Percentiles rank a stretch among this genome's conserved stretches.
Conservation (phyloP, 2,329 filamentous ascomycete genomes). For the Aspergillus hortae region DNA sequence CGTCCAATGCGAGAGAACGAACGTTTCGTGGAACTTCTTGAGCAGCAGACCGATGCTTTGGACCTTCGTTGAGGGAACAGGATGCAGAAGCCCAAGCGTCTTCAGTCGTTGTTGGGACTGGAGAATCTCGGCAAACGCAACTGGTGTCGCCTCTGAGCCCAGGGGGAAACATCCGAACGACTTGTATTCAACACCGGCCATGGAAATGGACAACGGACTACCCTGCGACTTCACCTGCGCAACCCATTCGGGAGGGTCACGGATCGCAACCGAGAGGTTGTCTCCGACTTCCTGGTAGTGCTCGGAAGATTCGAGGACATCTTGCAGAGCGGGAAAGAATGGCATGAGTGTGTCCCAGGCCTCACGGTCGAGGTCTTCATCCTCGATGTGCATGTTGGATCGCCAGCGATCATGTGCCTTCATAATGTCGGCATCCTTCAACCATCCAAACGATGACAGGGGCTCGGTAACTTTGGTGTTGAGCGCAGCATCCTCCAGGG, state of each 20-base stretch:
- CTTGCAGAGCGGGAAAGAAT: slow-evolving; percentile 25
- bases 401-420: slow-evolving; percentile 42
- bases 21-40: slow-evolving; percentile 27
- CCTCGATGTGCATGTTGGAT: slow-evolving; percentile 25
- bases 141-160: slow-evolving; percentile 39
- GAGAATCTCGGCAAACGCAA: slow-evolving; percentile 45
- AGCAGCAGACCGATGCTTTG: slow-evolving; percentile 32
- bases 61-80: slow-evolving; percentile 32
- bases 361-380: slow-evolving; percentile 11
- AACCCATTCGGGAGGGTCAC: slow-evolving; percentile 32
- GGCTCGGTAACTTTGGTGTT: slow-evolving; percentile 35
- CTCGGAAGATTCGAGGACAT: slow-evolving; percentile 25
- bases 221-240: slow-evolving; percentile 28
- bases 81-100: slow-evolving; percentile 40
- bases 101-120: slow-evolving; percentile 43
- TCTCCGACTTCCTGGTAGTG: slow-evolving; percentile 5
- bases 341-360: slow-evolving; percentile 26
- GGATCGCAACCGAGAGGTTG: slow-evolving; percentile 12
- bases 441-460: slow-evolving; percentile 45
- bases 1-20: slow-evolving; percentile 17
- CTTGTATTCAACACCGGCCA: slow-evolving; percentile 35
- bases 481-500: slow-evolving; percentile 33
- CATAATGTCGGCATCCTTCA: slow-evolving; percentile 46
- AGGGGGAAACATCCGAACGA: slow-evolving; percentile 47
- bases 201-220: slow-evolving; percentile 38